phyloP scores from a whole-genome alignment of 2,329 filamentous ascomycete species.

The Didymella exigua region DNA sequence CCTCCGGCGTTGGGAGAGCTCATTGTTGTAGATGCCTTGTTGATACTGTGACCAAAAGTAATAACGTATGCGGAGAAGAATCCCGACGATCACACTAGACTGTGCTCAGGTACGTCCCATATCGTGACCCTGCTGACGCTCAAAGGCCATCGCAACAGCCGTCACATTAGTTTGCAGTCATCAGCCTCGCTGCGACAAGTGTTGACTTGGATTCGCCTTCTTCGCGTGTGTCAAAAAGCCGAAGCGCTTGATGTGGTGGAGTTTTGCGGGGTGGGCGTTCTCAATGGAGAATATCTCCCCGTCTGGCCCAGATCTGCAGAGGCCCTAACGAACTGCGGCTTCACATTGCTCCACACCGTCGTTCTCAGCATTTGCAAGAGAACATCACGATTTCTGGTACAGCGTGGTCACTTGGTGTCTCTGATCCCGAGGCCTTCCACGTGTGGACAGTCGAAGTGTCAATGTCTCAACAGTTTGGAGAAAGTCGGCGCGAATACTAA shows the following conservation, averaged over 20 bases:
- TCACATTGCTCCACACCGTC: constrained; percentile 19
- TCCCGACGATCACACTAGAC: neutral
- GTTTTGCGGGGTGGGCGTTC: constrained; percentile 6
- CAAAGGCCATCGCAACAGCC: neutral
- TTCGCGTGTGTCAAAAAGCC: constrained; percentile 3
- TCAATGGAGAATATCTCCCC: constrained; percentile 33
- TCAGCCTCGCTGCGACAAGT: neutral
- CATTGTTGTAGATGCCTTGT: neutral
- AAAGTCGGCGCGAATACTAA: constrained; percentile 2
- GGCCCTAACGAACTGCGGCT: constrained; percentile 10
- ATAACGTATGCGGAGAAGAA: constrained; percentile 9
- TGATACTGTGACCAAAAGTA: constrained; percentile 9
- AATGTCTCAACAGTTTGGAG: neutral
- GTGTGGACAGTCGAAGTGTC: neutral
- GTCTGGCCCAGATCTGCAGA: constrained; percentile 2
- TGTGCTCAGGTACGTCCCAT: neutral
- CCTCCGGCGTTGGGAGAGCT: neutral
- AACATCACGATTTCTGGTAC: constrained; percentile 17
- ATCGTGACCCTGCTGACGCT: neutral
- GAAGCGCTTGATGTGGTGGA: constrained; percentile 1
- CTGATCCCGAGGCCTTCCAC: constrained; percentile 3
- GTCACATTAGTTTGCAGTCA: neutral
- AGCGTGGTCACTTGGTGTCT: constrained; percentile 5
- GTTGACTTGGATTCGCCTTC: constrained; percentile 1
- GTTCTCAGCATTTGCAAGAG: constrained; percentile 14